Evolutionary conservation across 495 filamentous ascomycete species (phyloP).

Genomic region (Aspergillus olivimuriae): DNA sequence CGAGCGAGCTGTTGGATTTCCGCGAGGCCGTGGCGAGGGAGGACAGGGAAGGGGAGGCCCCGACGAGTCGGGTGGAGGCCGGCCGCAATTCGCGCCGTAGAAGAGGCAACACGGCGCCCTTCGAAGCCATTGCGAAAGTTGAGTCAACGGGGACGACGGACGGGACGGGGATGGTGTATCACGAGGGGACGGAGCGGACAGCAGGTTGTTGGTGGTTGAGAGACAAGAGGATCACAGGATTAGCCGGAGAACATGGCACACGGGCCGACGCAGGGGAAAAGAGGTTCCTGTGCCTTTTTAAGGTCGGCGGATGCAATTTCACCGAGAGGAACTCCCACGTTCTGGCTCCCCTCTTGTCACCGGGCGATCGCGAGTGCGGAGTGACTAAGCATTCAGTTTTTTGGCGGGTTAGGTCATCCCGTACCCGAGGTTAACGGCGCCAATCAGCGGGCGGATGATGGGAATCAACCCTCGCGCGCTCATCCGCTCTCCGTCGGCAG

Average conservation of each 20-base stretch:
- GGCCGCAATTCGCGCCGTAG: conserved; percentile 38
- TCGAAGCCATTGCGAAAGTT: conserved; percentile 35
- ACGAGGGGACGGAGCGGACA: background rate
- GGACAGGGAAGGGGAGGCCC: conserved; percentile 23
- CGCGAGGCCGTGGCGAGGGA: conserved; percentile 17
- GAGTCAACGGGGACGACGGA: too few relatives aligned
- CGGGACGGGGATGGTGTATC: too few relatives aligned
- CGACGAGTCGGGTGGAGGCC: conserved; percentile 21
- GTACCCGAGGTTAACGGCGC: conserved; percentile 15
- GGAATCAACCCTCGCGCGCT: conserved; percentile 17
- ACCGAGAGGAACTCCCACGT: conserved; percentile 1
- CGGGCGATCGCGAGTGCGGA: conserved; percentile 1
- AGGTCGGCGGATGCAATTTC: too few relatives aligned
- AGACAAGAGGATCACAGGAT: background rate
- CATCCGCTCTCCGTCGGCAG: conserved; percentile 6
- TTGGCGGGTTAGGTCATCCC: conserved; percentile 15
- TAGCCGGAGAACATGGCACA: conserved; percentile 7
- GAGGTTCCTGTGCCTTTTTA: too few relatives aligned
- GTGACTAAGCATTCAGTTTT: conserved; percentile 6
- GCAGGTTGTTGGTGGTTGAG: background rate
- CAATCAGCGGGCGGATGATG: conserved; percentile 27
- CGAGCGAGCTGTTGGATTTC: conserved; percentile 16
- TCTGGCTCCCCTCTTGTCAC: conserved; percentile 1
- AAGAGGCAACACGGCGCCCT: conserved; percentile 35
- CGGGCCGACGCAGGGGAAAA: too few relatives aligned